phyloP scores from a whole-genome alignment of 1,284 basidiomycete species.

The Heterobasidion parviporum region DNA sequence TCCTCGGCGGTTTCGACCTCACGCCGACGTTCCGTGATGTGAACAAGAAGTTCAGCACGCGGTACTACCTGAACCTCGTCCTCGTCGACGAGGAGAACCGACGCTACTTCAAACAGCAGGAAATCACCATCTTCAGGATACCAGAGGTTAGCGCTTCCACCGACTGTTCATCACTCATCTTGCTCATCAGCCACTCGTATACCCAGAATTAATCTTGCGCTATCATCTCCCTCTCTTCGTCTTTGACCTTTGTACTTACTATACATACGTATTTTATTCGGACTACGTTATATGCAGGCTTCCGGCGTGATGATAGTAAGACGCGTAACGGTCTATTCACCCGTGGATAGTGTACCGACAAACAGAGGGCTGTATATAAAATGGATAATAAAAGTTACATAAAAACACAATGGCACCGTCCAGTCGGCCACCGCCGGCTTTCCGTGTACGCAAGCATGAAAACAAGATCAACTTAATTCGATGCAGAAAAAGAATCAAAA shows the following conservation, averaged over 20 bases:
- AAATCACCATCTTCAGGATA: conserved; percentile 71
- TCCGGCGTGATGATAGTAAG: background rate
- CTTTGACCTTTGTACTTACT: background rate
- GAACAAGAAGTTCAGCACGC: conserved; percentile 97
- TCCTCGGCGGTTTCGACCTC: conserved; percentile 96
- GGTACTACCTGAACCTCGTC: conserved; percentile 96
- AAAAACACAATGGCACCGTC: background rate
- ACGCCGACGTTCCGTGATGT: conserved; percentile 98
- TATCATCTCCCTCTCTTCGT: background rate
- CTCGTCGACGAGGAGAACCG: conserved; percentile 97
- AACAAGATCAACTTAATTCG: too few species aligned
- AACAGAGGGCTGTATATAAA: background rate
- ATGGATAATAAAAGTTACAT: background rate
- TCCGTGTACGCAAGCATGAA: too few species aligned
- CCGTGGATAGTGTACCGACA: too few species aligned
- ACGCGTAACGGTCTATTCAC: too few species aligned
- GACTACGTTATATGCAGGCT: background rate
- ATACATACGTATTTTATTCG: conserved; percentile 2
- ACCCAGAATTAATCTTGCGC: background rate
- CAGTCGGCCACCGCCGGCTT: background rate
- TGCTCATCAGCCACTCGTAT: too few species aligned
- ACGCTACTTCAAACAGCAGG: conserved; percentile 91
- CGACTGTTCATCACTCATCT: background rate
- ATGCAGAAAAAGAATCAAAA: too few species aligned
- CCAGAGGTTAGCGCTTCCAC: conserved; percentile 45